Base-by-base conservation (phyloP, 2,329 filamentous ascomycete genomes). In the Fusarium equiseti region DNA sequence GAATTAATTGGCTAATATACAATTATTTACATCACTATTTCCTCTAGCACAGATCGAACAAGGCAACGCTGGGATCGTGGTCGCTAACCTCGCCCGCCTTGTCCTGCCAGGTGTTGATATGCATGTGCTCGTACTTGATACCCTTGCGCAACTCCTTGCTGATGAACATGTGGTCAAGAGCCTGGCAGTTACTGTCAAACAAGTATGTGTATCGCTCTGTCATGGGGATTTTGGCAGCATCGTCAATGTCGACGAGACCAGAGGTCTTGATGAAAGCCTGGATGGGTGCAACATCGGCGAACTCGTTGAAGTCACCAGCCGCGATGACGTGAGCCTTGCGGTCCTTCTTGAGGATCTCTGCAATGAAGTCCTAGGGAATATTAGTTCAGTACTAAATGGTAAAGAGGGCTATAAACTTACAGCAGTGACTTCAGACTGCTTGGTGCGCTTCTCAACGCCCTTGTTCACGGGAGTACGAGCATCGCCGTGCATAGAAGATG, bases 221-320 rank as follows among this genome's bases (percentile, higher is more conserved):
- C 4, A 80, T 74, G 6, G 83, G 79, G 13, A 89, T 84, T 8
- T 81, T 81, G 7, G 82, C 85, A 1, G 86, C 88, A 8, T 86
- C 89, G 72, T 93, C 90, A 3, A 92, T 80, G 68, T 92, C 90
- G 35, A 83, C 71, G 48, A 93, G 81, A 4, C 86, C 85, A 0
- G 88, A 90, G 22, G 84, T 80, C 6, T 78, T 67, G 2, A 81
- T 75, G 68, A 92, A 91, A 3, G 80, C 80, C 64, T 83, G 77
- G 51, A 92, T 78, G 3, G 91, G 90, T 76, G 84, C 74, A 12
- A 89, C 90, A 66, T 90, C 89, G 8, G 85, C 77, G 76, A 91
- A 93, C 77, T 93, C 91, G 82, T 93, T 93, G 77, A 90, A 93
- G 79, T 93, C 91, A 27, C 91, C 91, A 0, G 88, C 86, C 4